Percentiles rank a stretch among this genome's conserved stretches.
phyloP scores from a whole-genome alignment of 164 flowering plant genomes.

The Magnolia sinica region DNA sequence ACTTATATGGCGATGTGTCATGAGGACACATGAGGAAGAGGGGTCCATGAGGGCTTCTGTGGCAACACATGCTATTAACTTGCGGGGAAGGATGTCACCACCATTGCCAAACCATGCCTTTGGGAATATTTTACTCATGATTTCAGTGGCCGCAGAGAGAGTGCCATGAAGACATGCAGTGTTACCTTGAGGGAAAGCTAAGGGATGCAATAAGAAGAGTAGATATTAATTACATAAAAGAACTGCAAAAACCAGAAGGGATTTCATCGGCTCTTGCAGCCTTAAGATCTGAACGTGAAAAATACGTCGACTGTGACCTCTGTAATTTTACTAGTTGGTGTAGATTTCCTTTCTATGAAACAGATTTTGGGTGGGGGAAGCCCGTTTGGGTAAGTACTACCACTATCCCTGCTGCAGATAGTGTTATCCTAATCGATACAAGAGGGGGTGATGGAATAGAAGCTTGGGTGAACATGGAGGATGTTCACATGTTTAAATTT shows the following conservation, averaged over 20 bases:
- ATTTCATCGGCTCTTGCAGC: background rate
- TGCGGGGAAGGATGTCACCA: constrained; percentile 19
- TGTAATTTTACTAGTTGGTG: constrained; percentile 1
- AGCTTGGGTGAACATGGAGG: constrained; percentile 5
- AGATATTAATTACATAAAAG: background rate
- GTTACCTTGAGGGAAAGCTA: background rate
- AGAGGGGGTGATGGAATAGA: constrained; percentile 4
- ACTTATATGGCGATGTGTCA: constrained; percentile 19
- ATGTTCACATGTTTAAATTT: background rate
- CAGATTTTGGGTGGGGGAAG: background rate
- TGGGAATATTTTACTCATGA: constrained; percentile 13
- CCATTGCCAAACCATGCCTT: constrained; percentile 14
- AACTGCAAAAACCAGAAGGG: background rate
- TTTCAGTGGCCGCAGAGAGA: background rate
- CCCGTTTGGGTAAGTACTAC: background rate
- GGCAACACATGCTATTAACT: constrained; percentile 13
- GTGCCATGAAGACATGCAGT: background rate
- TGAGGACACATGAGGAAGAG: background rate
- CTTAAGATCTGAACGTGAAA: background rate
- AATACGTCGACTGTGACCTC: background rate
- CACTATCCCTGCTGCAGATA: background rate
- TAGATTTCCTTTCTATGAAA: constrained; percentile 2
- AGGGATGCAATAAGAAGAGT: constrained; percentile 3
- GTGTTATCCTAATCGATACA: background rate
- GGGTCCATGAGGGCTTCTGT: background rate